Conservation (phyloP, 1,139 yeast species). For the Pichia inconspicua region DNA sequence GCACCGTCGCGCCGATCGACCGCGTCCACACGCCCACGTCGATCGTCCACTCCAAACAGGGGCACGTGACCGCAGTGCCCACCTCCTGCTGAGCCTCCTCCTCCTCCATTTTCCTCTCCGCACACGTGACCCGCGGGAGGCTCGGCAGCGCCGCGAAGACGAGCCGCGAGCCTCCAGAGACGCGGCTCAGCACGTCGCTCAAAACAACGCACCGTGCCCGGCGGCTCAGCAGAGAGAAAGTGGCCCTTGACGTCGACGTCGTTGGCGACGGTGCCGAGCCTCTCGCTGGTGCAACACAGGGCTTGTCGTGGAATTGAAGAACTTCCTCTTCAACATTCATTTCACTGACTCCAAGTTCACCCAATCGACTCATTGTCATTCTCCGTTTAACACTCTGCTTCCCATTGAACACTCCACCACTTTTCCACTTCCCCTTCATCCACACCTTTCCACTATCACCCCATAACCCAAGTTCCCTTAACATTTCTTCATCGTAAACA, state of each 20-base stretch:
- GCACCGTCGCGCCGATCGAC: constrained; percentile 70
- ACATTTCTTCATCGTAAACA: not conserved
- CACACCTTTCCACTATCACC: not conserved
- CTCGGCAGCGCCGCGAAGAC: not conserved
- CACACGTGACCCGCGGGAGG: no score
- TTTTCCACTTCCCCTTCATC: not conserved
- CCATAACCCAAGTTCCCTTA: constrained; percentile 2
- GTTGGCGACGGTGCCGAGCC: no score
- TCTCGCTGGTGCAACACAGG: not conserved
- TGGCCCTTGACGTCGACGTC: no score
- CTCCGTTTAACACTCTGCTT: not conserved
- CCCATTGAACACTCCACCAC: not conserved
- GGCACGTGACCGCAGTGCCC: no score
- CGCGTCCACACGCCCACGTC: constrained; percentile 75
- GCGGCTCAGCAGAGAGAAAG: constrained; percentile 31
- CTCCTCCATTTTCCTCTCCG: no score
- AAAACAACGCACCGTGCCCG: constrained; percentile 83
- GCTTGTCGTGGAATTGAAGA: not conserved
- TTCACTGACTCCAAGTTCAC: constrained; percentile 2
- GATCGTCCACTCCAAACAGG: constrained; percentile 25
- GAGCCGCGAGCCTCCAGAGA: not conserved
- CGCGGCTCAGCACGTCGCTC: constrained; percentile 65
- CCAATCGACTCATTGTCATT: constrained; percentile 12
- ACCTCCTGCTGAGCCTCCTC: not conserved
- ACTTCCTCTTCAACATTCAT: not conserved